phyloP scores from a whole-genome alignment of 2,329 filamentous ascomycete species.

The Diplodia sapinea region DNA sequence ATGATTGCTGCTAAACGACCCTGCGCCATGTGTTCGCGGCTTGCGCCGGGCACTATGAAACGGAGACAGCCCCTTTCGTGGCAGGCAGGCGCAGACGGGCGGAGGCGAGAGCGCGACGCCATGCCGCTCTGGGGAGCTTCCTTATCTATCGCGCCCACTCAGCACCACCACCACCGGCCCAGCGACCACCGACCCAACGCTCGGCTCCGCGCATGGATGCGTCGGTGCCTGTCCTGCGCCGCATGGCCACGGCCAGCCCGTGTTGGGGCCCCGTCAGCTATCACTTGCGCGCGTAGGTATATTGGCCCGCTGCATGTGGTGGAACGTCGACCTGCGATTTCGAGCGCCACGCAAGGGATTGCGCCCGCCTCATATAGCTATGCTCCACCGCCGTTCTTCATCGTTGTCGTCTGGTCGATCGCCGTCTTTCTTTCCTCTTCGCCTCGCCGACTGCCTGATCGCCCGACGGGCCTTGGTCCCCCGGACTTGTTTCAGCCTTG shows the following conservation, averaged over 20 bases:
- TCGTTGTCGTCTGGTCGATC: not conserved
- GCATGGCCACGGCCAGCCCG: slow-evolving; percentile 2
- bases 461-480: slow-evolving; percentile 4
- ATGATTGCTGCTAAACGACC: slow-evolving; percentile 4
- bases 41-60: not conserved
- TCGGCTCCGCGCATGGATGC: slow-evolving; percentile 4
- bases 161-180: not conserved
- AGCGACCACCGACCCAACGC: not conserved
- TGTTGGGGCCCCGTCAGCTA: not conserved
- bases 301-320: slow-evolving; percentile 16
- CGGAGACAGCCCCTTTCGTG: slow-evolving; percentile 9
- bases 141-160: slow-evolving; percentile 20
- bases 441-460: slow-evolving; percentile 11
- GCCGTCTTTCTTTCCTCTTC: slow-evolving; percentile 19
- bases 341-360: slow-evolving; percentile 19
- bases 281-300: slow-evolving; percentile 4
- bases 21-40: not conserved
- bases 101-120: slow-evolving; percentile 1
- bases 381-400: not conserved
- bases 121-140: slow-evolving; percentile 19
- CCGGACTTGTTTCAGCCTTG: slow-evolving; percentile 31
- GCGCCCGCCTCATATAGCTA: not conserved
- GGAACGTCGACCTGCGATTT: slow-evolving; percentile 14
- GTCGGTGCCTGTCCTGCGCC: slow-evolving; percentile 23
- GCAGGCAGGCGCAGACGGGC: not conserved